phyloP scores from a whole-genome alignment of 208 protist species.

The Tritrichomonas musculus region DNA sequence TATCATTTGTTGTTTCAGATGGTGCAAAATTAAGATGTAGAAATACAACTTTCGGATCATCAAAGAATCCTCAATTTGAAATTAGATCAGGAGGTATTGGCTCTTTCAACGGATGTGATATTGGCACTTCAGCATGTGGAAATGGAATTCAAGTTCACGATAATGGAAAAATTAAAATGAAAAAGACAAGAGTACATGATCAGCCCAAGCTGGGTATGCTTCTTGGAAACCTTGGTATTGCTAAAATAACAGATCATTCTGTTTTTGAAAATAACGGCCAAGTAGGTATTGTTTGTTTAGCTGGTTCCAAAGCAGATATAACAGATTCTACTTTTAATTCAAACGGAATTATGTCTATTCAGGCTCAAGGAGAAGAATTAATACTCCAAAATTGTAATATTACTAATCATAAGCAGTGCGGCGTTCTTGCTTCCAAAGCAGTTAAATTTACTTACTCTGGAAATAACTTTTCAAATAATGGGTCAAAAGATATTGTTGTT shows the following conservation, averaged over 20 bases:
- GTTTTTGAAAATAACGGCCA: not conserved
- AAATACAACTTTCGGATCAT: not conserved
- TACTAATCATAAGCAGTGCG: not conserved
- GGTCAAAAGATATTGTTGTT: not conserved
- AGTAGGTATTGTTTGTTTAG: not conserved
- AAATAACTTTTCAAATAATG: not conserved
- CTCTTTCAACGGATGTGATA: not conserved
- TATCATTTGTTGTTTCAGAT: not conserved
- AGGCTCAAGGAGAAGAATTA: not conserved
- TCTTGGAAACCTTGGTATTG: not conserved
- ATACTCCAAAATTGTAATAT: not conserved
- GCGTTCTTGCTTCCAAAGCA: not conserved
- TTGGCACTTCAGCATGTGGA: not conserved
- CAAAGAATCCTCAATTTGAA: not conserved
- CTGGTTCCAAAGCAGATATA: not conserved
- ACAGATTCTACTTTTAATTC: not conserved
- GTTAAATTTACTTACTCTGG: not conserved
- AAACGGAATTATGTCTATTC: not conserved
- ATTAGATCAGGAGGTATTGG: not conserved
- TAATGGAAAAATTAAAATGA: not conserved
- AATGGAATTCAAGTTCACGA: constrained; percentile 9
- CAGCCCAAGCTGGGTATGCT: not conserved
- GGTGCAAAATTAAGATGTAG: not conserved
- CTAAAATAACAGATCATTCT: not conserved
- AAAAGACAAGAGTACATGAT: not conserved